These are phyloP conservation scores for Rosellinia necatrix DNA, from an alignment of 2,329 filamentous ascomycete genomes.

Conservation along the genomic window DNA sequence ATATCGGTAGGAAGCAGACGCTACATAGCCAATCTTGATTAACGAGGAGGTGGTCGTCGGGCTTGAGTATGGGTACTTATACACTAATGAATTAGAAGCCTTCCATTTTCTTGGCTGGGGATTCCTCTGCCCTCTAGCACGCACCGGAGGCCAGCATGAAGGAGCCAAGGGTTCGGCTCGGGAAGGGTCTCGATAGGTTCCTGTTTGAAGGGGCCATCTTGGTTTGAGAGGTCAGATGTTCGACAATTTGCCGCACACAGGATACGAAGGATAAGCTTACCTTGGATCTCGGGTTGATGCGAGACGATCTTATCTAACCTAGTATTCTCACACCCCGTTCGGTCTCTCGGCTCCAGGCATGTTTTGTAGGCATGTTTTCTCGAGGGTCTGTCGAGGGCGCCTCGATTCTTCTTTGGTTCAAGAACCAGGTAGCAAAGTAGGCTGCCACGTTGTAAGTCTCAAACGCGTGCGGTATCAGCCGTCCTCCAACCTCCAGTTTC, in stretches of 20 bases:
- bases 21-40: too few relatives aligned
- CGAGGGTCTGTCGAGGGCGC: neutral
- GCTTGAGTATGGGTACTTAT: too few relatives aligned
- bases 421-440: constrained; percentile 14
- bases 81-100: neutral
- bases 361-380: neutral
- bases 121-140: neutral
- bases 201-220: constrained; percentile 22
- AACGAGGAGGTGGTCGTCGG: too few relatives aligned
- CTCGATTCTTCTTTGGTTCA: neutral
- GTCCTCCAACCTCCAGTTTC: constrained; percentile 13
- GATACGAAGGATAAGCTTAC: neutral
- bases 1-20: too few relatives aligned
- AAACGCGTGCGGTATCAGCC: constrained; percentile 8
- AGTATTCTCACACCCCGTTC: neutral
- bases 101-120: neutral
- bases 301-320: constrained; percentile 9
- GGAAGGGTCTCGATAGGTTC: constrained; percentile 10
- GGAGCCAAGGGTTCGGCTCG: constrained; percentile 2
- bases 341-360: constrained; percentile 10
- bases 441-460: constrained; percentile 19
- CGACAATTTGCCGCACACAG: neutral
- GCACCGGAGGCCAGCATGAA: constrained; percentile 1
- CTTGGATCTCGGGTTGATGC: constrained; percentile 10
- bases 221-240: constrained; percentile 7